phyloP scores from a whole-genome alignment of 1,139 yeast genomes.

The Hemisphaericaspora lyxosophila region DNA sequence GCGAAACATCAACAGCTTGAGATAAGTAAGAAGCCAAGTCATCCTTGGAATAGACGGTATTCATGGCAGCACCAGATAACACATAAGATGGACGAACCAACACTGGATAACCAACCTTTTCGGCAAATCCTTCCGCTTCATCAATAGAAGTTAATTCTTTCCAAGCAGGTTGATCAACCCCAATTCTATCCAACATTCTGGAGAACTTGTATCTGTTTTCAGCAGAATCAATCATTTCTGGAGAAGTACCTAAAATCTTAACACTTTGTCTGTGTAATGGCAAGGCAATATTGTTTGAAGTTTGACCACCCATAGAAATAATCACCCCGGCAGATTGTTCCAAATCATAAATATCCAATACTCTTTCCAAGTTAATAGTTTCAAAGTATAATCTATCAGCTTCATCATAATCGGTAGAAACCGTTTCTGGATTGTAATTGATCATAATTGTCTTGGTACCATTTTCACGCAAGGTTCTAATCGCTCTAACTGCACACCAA shows the following conservation, averaged over 20 bases:
- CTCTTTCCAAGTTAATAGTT: slow-evolving; percentile 92
- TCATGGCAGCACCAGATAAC: slow-evolving; percentile 98
- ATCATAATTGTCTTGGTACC: slow-evolving; percentile 94
- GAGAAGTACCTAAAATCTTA: slow-evolving; percentile 94
- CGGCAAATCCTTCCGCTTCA: slow-evolving; percentile 93
- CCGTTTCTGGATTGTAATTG: slow-evolving; percentile 98
- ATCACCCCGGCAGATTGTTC: slow-evolving; percentile 92
- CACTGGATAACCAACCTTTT: slow-evolving; percentile 90
- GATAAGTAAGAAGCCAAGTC: slow-evolving; percentile 86
- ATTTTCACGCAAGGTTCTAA: slow-evolving; percentile 86
- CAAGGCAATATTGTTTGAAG: slow-evolving; percentile 94
- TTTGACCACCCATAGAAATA: slow-evolving; percentile 99
- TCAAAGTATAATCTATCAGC: slow-evolving; percentile 97
- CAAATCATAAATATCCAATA: slow-evolving; percentile 90
- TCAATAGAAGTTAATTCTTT: slow-evolving; percentile 91
- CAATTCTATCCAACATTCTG: slow-evolving; percentile 94
- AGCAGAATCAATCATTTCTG: slow-evolving; percentile 98
- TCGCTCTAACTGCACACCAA: slow-evolving; percentile 96
- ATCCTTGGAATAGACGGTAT: slow-evolving; percentile 86
- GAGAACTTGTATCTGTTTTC: slow-evolving; percentile 98
- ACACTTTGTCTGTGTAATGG: slow-evolving; percentile 93
- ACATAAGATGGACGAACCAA: slow-evolving; percentile 98
- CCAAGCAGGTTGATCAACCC: slow-evolving; percentile 99
- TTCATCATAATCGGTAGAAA: slow-evolving; percentile 96
- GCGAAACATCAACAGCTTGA: slow-evolving; percentile 96